Evolutionary conservation across 73 alveolate species (phyloP), one percentile per base, ranked within the genome.

Genomic region (Stentor roeselii): DNA sequence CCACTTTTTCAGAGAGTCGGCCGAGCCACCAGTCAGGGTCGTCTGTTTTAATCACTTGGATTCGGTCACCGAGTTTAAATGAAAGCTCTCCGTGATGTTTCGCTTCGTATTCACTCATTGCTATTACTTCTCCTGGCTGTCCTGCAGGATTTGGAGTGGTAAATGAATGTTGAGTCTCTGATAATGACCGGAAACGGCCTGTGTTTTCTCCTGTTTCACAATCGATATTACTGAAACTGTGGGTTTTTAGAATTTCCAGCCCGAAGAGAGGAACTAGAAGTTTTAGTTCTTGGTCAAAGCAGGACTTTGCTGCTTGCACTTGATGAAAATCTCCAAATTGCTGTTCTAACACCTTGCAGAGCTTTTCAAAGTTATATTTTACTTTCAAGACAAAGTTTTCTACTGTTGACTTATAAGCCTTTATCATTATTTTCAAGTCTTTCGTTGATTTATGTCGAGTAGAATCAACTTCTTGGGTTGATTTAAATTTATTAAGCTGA

Each of bases 11-110:
- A 1, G 42, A 36, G 37, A 67, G 21, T 67, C 34, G 21, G 2
- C 80, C 80, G 34, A 21, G 80, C 80, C 80, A 67, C 42, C 80
- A 67, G 27, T 27, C 80, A 67, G n/a, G 27, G 21, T 67, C 80
- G 34, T 67, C 37, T 30, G n/a, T 67, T 21, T 32, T 67, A n/a
- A 67, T 2, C 14, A 67, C 50, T 21, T 21, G 37, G 41, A 67
- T 67, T 32, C 80, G 21, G 34, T 67, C 80, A 14, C 80, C 80
- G 34, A 40, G 27, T 34, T 67, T 67, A 67, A 67, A 67, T n/a
- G 42, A 14, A 1, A 67, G 37, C 11, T 67, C 41, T 1, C 37
- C 80, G 0, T 21, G 34, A 67, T 21, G 34, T 30, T 32, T 32
- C 2, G 80, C 42, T 21, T 67, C 41, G 80, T 30, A 67, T 15